Percentiles rank a stretch among this genome's conserved stretches.
phyloP scores from a whole-genome alignment of 2,329 filamentous ascomycete species.

The Calonectria fujianensis region DNA sequence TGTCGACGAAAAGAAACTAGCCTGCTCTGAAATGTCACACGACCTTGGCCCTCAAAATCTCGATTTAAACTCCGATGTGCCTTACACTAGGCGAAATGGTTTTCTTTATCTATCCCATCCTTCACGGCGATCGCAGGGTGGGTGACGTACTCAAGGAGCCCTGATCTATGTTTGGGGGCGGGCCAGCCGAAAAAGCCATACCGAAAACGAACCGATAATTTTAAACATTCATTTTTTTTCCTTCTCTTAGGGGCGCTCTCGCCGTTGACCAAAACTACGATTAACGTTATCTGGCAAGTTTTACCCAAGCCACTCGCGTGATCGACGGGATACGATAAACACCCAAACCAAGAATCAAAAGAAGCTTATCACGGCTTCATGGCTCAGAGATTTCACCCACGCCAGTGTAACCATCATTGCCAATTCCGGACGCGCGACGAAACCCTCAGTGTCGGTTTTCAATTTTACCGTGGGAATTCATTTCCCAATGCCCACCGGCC shows the following conservation, averaged over 20 bases:
- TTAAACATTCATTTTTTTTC: not conserved
- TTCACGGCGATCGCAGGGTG: conserved; percentile 19
- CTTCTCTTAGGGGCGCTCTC: not conserved
- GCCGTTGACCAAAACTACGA: not conserved
- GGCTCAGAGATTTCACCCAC: not conserved
- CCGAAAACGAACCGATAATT: conserved; percentile 6
- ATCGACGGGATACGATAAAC: not conserved
- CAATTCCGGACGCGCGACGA: not conserved
- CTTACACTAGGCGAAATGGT: not conserved
- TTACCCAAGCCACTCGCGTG: not conserved
- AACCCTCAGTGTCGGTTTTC: not conserved
- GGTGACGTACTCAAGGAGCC: conserved; percentile 3
- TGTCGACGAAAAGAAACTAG: conserved; percentile 14
- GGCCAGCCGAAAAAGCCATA: not conserved
- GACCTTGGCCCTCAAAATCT: conserved; percentile 7
- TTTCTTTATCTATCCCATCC: conserved; percentile 13
- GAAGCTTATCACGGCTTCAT: conserved; percentile 1
- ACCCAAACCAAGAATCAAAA: not conserved
- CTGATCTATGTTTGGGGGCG: not conserved
- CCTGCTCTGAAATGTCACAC: not conserved
- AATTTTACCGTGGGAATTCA: not conserved
- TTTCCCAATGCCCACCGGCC: not conserved
- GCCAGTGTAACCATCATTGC: not conserved
- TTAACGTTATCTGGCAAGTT: not conserved
- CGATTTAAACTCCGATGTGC: conserved; percentile 22